Evolutionary conservation across 495 filamentous ascomycete species (phyloP).

Genomic region (Xylaria curta): DNA sequence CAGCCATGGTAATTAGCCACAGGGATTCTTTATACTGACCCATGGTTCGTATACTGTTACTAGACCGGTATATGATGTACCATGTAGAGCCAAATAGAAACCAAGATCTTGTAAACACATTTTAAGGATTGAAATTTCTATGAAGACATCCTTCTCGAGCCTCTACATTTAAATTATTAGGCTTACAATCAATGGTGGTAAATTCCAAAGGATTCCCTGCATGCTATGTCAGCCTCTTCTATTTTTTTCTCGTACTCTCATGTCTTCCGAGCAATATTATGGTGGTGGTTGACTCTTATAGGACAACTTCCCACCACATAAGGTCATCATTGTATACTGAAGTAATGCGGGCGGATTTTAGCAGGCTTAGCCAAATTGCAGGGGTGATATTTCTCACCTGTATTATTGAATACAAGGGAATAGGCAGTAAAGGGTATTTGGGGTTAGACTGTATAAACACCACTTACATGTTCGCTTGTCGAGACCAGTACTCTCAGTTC

Average conservation of each 20-base stretch:
- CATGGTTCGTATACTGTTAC: not conserved
- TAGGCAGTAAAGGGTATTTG: too few relatives aligned
- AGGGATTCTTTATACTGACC: not conserved
- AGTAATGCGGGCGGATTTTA: too few relatives aligned
- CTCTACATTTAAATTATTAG: too few relatives aligned
- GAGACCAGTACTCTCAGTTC: too few relatives aligned
- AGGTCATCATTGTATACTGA: not conserved
- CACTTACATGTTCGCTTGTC: too few relatives aligned
- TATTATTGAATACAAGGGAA: too few relatives aligned
- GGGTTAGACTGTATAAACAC: too few relatives aligned
- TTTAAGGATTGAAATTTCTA: not conserved
- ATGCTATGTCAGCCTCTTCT: not conserved
- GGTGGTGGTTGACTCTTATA: not conserved
- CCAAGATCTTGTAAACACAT: not conserved
- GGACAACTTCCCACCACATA: not conserved
- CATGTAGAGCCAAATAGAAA: not conserved
- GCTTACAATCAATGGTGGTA: too few relatives aligned
- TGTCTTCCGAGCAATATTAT: not conserved
- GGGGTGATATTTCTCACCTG: too few relatives aligned
- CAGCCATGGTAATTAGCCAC: conserved; percentile 47
- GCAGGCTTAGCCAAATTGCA: too few relatives aligned
- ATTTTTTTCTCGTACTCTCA: not conserved
- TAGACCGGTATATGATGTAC: not conserved
- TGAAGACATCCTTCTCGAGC: not conserved
- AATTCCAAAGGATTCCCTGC: not conserved